These are phyloP conservation scores for Monosporozyma solicola DNA, from an alignment of 805 yeast genomes.

Conservation along the genomic window DNA sequence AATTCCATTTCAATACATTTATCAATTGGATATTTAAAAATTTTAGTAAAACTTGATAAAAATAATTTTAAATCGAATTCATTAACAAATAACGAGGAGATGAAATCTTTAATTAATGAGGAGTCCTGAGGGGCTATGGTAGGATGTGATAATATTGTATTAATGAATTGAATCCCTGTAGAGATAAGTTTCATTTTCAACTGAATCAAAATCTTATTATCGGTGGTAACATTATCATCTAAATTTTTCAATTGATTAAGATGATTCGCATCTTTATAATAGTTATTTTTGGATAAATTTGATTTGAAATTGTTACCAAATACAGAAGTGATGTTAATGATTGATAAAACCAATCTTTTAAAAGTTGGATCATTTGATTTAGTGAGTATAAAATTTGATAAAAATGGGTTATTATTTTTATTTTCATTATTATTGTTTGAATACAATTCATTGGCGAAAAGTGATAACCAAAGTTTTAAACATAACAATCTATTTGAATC, in stretches of 20 bases:
- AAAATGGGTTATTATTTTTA: neutral
- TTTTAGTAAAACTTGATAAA: constrained; percentile 38
- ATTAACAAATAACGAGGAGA: constrained; percentile 39
- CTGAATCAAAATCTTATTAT: neutral
- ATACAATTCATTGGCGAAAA: constrained; percentile 58
- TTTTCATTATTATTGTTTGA: neutral
- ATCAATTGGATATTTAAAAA: constrained; percentile 40
- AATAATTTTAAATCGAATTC: constrained; percentile 47
- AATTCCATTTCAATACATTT: constrained; percentile 32
- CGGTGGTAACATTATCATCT: neutral
- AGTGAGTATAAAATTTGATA: no score
- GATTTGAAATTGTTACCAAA: neutral
- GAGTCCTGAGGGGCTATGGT: neutral
- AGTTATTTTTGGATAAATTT: neutral
- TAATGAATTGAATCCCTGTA: constrained; percentile 52
- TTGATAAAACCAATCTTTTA: neutral
- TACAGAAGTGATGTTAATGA: neutral
- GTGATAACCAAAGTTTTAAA: constrained; percentile 48
- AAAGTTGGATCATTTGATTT: neutral
- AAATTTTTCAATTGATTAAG: neutral
- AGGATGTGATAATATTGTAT: constrained; percentile 33
- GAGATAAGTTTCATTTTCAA: constrained; percentile 40
- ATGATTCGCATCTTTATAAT: neutral
- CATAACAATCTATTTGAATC: constrained; percentile 65
- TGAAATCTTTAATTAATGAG: neutral